Conservation (phyloP, 1,139 yeast genomes). For the Scheffersomyces titani region DNA sequence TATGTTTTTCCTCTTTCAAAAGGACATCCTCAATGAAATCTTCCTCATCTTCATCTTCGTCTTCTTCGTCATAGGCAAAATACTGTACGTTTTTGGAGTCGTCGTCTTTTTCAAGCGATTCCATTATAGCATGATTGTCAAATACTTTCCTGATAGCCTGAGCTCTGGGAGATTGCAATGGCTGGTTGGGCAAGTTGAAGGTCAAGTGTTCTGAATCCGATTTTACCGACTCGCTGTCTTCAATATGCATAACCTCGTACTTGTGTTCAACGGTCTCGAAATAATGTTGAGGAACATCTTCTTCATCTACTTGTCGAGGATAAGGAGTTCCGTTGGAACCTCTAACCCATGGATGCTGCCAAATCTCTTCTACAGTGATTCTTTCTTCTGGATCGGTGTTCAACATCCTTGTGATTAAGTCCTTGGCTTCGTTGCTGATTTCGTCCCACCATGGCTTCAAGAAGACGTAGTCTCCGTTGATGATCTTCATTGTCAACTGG, state of each 20-base stretch:
- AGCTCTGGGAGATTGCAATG: slow-evolving; percentile 33
- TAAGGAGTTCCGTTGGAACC: slow-evolving; percentile 2
- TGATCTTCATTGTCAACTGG: slow-evolving; percentile 77
- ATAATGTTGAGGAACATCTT: slow-evolving; percentile 3
- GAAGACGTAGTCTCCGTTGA: slow-evolving; percentile 80
- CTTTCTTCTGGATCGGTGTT: slow-evolving; percentile 66
- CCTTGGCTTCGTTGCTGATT: slow-evolving; percentile 73
- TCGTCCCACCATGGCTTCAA: slow-evolving; percentile 98
- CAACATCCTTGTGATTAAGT: slow-evolving; percentile 54
- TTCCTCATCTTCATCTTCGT: slow-evolving; percentile 5
- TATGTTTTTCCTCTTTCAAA: slow-evolving; percentile 2
- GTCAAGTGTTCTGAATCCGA: not conserved
- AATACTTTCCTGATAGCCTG: slow-evolving; percentile 49
- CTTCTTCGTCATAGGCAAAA: slow-evolving; percentile 24
- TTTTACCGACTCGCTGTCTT: slow-evolving; percentile 2
- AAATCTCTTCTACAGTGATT: slow-evolving; percentile 62
- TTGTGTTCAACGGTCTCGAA: slow-evolving; percentile 4
- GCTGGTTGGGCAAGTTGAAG: slow-evolving; percentile 6
- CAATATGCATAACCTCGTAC: slow-evolving; percentile 7
- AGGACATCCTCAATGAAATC: not conserved
- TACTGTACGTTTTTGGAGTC: slow-evolving; percentile 14
- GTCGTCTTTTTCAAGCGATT: slow-evolving; percentile 8
- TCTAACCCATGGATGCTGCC: slow-evolving; percentile 50
- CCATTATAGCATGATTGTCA: slow-evolving; percentile 45
- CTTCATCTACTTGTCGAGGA: not conserved